Evolutionary conservation across 2,329 filamentous ascomycete species (phyloP).

Genomic region (Teratosphaeria pseudoeucalypti): DNA sequence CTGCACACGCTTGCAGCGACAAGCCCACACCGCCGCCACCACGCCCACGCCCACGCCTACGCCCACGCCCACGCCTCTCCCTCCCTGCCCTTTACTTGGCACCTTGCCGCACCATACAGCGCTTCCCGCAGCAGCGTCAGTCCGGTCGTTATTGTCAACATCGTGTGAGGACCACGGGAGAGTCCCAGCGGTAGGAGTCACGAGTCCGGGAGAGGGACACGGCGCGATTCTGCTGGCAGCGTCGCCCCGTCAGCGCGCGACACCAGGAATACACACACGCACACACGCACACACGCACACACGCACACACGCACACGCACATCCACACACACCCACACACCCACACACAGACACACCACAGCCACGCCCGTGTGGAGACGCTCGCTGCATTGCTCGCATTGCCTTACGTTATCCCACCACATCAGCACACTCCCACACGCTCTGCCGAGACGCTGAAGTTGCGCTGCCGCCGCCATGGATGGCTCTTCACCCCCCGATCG

Average conservation of each 20-base stretch:
- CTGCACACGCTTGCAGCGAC: not conserved
- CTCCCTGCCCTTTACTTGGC: no score
- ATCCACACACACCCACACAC: no score
- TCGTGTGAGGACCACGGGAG: not conserved
- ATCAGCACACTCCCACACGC: not conserved
- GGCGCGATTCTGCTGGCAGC: not conserved
- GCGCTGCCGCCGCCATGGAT: conserved; percentile 2
- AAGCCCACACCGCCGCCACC: not conserved
- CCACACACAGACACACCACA: not conserved
- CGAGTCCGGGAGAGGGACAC: not conserved
- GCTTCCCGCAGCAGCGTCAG: not conserved
- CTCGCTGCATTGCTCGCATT: not conserved
- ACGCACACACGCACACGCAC: no score
- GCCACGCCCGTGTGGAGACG: not conserved
- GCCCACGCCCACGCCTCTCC: not conserved
- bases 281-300: no score
- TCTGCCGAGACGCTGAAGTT: not conserved
- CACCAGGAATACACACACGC: not conserved
- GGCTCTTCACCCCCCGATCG: conserved; percentile 15
- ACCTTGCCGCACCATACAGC: not conserved
- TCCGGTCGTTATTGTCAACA: not conserved
- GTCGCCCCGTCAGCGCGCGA: not conserved
- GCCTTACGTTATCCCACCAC: not conserved
- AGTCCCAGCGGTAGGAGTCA: not conserved
- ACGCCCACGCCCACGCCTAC: not conserved